Base-by-base conservation (phyloP, 345 rosid species). In the Rhodomyrtus tomentosa region DNA sequence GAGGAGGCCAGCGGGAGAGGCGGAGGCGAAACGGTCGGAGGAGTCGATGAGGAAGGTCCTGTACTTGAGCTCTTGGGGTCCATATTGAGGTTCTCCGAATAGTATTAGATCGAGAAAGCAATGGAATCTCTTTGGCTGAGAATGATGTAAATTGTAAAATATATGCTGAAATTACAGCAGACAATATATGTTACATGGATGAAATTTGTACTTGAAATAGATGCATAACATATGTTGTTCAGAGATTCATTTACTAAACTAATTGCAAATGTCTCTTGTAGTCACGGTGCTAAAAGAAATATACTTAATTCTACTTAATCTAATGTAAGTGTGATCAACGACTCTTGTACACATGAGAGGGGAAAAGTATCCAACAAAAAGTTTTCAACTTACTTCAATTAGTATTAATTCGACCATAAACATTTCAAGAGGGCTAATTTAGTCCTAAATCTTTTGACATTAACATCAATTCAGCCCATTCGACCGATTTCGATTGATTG, bases 61-160 rank as follows among this genome's bases (percentile, higher is more conserved):
- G 91, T 92, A 90, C 87, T 86, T 93, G 89, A 92, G 94, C 85
- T 84, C 92, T 80, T 90, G 93, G 95, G 91, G 91, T 85, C 92
- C 93, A 0, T 29, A 14, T 0, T 59, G 73, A 59, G 73, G 38
- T 1, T 59, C 40, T 15, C 21, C 0, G 10, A 27, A 1, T 59
- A 59, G 73, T 15, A 14, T 10, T 58, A 58, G 74, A 62, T 62
- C 10, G 2, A 29, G 2, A 15, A 59, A 21, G 38, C 29, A 59
- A 29, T 29, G 10, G 10, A 59, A 59, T 27, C 24, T 22, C 76
- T 25, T 40, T 40, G 42, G 38, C 7, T 29, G 38, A 49, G 38
- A 52, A 22, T 10, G 12, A 73, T 82, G 36, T 74, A 52, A 7
- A 42, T 76, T 72, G 84, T 76, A 54, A 53, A 48, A 48, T 68